Evolutionary conservation across 2,329 filamentous ascomycete species (phyloP).

Genomic region (Aspergillus pseudonomiae): DNA sequence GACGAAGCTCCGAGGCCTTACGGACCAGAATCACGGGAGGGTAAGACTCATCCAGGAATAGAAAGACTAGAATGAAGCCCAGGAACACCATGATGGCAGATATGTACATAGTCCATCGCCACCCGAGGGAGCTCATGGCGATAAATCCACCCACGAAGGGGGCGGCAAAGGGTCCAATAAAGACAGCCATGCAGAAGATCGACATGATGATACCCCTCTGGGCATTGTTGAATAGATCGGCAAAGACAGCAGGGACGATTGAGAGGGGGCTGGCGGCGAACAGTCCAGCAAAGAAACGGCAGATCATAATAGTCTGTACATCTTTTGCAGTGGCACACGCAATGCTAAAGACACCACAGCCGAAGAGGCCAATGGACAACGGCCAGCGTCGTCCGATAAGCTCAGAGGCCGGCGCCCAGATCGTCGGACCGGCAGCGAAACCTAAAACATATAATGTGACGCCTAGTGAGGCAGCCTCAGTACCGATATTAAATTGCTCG

Average conservation of each 20-base stretch:
- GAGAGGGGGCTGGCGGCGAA: conserved; percentile 50
- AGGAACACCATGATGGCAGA: conserved; percentile 57
- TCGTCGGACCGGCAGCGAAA: conserved; percentile 62
- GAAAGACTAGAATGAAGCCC: conserved; percentile 39
- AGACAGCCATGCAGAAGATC: conserved; percentile 54
- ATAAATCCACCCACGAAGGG: conserved; percentile 58
- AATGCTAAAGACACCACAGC: conserved; percentile 51
- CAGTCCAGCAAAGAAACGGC: conserved; percentile 52
- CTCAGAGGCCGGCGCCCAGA: conserved; percentile 67
- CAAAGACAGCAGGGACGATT: conserved; percentile 49
- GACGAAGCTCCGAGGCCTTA: conserved; percentile 53
- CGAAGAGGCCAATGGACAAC: conserved; percentile 47
- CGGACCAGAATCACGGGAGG: conserved; percentile 45
- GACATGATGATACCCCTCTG: conserved; percentile 49
- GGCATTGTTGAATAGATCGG: conserved; percentile 55
- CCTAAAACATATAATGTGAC: conserved; percentile 55
- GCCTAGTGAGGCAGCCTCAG: conserved; percentile 49
- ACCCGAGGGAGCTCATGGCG: conserved; percentile 50
- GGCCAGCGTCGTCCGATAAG: conserved; percentile 61
- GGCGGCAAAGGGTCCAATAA: conserved; percentile 53
- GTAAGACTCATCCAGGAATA: conserved; percentile 59
- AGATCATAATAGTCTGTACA: conserved; percentile 46
- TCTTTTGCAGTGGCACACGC: conserved; percentile 48
- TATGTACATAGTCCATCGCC: conserved; percentile 58
- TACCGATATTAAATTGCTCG: conserved; percentile 49